phyloP scores from a whole-genome alignment of 108 stramenopile species.

The Epithemia pelagica region DNA sequence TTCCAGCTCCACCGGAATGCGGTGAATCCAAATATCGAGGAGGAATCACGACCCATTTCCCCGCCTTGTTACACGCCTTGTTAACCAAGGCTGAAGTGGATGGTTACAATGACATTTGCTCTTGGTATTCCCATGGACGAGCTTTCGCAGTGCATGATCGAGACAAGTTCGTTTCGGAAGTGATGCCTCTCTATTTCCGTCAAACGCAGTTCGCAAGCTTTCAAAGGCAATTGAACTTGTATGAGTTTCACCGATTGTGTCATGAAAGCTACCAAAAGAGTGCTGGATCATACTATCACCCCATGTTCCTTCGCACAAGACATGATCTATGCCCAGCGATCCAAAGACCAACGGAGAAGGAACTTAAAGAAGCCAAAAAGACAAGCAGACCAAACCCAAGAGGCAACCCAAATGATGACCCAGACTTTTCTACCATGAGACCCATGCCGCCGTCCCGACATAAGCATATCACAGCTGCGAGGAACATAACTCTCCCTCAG shows the following conservation, averaged over 20 bases:
- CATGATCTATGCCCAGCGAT: conserved; percentile 22
- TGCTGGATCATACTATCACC: conserved; percentile 57
- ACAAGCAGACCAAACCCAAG: background rate
- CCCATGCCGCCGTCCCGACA: background rate
- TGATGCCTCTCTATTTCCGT: conserved; percentile 37
- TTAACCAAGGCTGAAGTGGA: conserved; percentile 15
- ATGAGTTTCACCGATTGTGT: conserved; percentile 17
- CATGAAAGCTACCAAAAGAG: conserved; percentile 1
- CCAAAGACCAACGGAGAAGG: conserved; percentile 12
- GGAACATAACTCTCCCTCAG: background rate
- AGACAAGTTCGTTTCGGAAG: conserved; percentile 33
- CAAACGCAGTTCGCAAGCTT: conserved; percentile 25
- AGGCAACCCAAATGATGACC: background rate
- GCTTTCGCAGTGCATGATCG: conserved; percentile 47
- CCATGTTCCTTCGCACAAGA: conserved; percentile 41
- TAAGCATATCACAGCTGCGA: background rate
- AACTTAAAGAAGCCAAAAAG: background rate
- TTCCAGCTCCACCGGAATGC: background rate
- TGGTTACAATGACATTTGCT: conserved; percentile 24
- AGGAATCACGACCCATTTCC: conserved; percentile 16
- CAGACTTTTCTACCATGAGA: background rate
- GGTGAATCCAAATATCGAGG: background rate
- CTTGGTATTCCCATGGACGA: conserved; percentile 40
- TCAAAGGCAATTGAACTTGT: conserved; percentile 30
- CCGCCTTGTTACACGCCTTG: conserved; percentile 16